Evolutionary conservation across 1,284 basidiomycete genomes (phyloP).

Genomic region (Cryptococcus maquisensis): DNA sequence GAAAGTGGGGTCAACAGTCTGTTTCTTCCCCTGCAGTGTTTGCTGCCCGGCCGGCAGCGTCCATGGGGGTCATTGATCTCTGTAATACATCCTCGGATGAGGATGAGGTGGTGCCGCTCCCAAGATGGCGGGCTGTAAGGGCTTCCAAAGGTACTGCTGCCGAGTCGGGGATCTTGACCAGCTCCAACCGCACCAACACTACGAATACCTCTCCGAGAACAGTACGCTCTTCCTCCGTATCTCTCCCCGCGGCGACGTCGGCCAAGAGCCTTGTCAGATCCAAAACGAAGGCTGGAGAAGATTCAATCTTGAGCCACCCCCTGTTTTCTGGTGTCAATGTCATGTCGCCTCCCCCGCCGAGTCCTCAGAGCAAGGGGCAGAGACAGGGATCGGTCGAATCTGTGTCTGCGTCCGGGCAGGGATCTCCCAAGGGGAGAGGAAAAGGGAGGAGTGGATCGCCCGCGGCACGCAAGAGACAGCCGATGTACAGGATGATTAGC

Average conservation of each 20-base stretch:
- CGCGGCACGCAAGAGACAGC: constrained; percentile 1
- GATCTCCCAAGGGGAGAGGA: background rate
- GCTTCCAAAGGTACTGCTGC: background rate
- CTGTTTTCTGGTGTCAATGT: background rate
- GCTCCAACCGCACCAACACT: background rate
- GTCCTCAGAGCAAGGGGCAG: background rate
- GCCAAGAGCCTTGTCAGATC: background rate
- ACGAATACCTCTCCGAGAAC: background rate
- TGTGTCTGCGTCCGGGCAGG: too few species aligned
- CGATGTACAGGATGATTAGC: constrained; percentile 12
- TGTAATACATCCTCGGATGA: background rate
- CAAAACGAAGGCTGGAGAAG: background rate
- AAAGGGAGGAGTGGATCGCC: background rate
- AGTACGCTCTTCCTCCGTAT: background rate
- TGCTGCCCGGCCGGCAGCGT: background rate
- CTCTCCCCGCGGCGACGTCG: background rate
- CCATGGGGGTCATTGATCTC: background rate
- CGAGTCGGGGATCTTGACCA: background rate
- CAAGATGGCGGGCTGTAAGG: background rate
- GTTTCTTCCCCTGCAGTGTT: constrained; percentile 15
- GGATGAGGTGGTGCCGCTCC: background rate
- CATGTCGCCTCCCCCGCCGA: background rate
- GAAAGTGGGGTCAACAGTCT: background rate
- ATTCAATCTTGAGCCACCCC: background rate
- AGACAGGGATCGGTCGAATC: too few species aligned